Evolutionary conservation across 2,329 filamentous ascomycete species (phyloP).

Genomic region (Scytalidium lignicola): DNA sequence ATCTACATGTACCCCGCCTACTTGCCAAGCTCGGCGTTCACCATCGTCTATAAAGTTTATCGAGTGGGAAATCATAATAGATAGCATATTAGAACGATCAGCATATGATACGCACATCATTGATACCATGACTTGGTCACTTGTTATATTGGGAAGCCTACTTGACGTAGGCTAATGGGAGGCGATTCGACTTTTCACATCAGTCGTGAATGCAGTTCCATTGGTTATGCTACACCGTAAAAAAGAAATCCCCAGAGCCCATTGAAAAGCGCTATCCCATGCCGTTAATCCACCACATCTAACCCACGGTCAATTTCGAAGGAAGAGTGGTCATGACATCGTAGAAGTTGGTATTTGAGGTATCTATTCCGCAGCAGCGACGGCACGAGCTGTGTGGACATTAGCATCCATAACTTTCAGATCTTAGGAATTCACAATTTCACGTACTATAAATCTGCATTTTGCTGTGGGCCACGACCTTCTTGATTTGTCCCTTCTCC

Average conservation of each 20-base stretch:
- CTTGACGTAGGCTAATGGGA: not conserved
- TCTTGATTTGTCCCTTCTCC: slow-evolving; percentile 98
- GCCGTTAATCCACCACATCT: slow-evolving; percentile 19
- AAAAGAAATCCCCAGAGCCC: slow-evolving; percentile 24
- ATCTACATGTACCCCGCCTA: too few relatives aligned
- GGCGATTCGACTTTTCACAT: not conserved
- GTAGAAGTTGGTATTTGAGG: slow-evolving; percentile 16
- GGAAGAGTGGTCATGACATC: slow-evolving; percentile 26
- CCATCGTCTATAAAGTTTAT: too few relatives aligned
- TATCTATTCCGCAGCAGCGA: slow-evolving; percentile 44
- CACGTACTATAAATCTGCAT: slow-evolving; percentile 94
- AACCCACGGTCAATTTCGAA: slow-evolving; percentile 21
- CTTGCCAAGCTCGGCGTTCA: too few relatives aligned
- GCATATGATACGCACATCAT: too few relatives aligned
- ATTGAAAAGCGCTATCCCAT: slow-evolving; percentile 26
- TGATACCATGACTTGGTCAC: not conserved
- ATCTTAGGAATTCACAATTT: slow-evolving; percentile 8
- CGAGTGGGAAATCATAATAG: too few relatives aligned
- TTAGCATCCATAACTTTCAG: slow-evolving; percentile 23
- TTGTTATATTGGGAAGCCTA: not conserved
- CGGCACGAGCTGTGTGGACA: slow-evolving; percentile 49
- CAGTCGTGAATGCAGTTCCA: slow-evolving; percentile 12
- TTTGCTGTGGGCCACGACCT: slow-evolving; percentile 93
- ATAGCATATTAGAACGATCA: too few relatives aligned
- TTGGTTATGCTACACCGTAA: slow-evolving; percentile 31